Evolutionary conservation across 257 asterid genomes (phyloP).

Genomic region (Fraxinus excelsior): DNA sequence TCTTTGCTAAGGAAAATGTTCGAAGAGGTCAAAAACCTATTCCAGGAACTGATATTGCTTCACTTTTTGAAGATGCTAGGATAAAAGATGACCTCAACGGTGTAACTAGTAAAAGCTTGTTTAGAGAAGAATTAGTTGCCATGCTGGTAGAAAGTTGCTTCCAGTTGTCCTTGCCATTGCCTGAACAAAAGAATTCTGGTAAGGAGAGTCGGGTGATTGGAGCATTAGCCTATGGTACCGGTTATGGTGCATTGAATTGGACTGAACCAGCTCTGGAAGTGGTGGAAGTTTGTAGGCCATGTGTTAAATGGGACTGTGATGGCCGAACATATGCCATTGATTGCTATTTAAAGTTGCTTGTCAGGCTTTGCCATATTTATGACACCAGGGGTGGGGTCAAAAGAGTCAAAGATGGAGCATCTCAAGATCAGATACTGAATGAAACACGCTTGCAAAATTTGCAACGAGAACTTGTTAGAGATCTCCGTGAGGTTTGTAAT

Average conservation of each 20-base stretch:
- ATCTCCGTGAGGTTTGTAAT: slow-evolving; percentile 73
- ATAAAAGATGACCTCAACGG: slow-evolving; percentile 78
- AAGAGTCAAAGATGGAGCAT: slow-evolving; percentile 90
- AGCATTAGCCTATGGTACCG: slow-evolving; percentile 93
- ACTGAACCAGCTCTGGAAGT: slow-evolving; percentile 90
- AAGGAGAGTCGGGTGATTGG: slow-evolving; percentile 92
- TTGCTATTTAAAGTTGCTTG: slow-evolving; percentile 86
- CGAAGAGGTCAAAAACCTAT: slow-evolving; percentile 90
- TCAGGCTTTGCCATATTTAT: slow-evolving; percentile 82
- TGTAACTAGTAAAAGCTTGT: slow-evolving; percentile 76
- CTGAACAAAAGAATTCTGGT: slow-evolving; percentile 78
- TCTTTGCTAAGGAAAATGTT: slow-evolving; percentile 84
- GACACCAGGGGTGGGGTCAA: slow-evolving; percentile 95
- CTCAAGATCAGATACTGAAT: slow-evolving; percentile 87
- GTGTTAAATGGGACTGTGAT: slow-evolving; percentile 89
- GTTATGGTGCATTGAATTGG: slow-evolving; percentile 95
- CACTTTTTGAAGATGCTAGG: slow-evolving; percentile 77
- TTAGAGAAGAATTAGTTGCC: slow-evolving; percentile 89
- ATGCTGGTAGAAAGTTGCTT: slow-evolving; percentile 94
- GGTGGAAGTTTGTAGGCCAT: slow-evolving; percentile 93
- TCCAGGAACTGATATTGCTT: slow-evolving; percentile 83
- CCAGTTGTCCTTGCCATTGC: slow-evolving; percentile 87
- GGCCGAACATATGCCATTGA: slow-evolving; percentile 93
- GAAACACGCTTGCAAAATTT: slow-evolving; percentile 84
- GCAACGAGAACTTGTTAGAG: slow-evolving; percentile 82